Conservation (phyloP, 306 rosid genomes). For the Astragalus glycyphyllos region DNA sequence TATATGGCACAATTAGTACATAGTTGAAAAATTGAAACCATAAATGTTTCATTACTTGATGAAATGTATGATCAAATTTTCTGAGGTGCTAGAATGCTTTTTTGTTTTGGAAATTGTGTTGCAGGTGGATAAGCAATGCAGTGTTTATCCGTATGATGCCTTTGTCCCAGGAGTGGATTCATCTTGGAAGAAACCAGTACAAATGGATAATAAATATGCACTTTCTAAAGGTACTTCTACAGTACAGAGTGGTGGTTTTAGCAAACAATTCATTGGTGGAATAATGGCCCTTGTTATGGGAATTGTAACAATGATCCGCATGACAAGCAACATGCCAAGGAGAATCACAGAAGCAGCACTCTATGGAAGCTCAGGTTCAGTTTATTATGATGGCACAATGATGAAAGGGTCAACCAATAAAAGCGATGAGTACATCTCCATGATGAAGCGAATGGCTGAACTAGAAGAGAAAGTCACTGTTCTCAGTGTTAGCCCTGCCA, state of each 20-base stretch:
- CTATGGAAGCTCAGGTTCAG: slow-evolving; percentile 61
- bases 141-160: slow-evolving; percentile 39
- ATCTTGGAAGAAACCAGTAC: slow-evolving; percentile 58
- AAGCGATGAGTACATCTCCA: slow-evolving; percentile 53
- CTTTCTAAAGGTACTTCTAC: no score
- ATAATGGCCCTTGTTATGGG: slow-evolving; percentile 78
- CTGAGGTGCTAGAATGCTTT: not conserved
- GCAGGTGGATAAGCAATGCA: slow-evolving; percentile 49
- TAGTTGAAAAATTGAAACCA: no score
- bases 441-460: slow-evolving; percentile 91
- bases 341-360: slow-evolving; percentile 70
- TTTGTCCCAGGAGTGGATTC: slow-evolving; percentile 57
- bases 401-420: slow-evolving; percentile 47
- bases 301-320: slow-evolving; percentile 68
- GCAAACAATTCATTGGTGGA: slow-evolving; percentile 63
- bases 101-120: not conserved
- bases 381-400: slow-evolving; percentile 50
- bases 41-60: not conserved
- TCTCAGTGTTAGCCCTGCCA: slow-evolving; percentile 56
- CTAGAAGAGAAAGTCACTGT: slow-evolving; percentile 70
- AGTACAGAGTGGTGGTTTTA: slow-evolving; percentile 26
- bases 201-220: slow-evolving; percentile 43
- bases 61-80: not conserved
- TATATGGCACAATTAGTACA: not conserved
- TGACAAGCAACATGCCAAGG: slow-evolving; percentile 76